These are phyloP conservation scores for Acer saccharum DNA, from an alignment of 345 rosid genomes.

Conservation along the genomic window DNA sequence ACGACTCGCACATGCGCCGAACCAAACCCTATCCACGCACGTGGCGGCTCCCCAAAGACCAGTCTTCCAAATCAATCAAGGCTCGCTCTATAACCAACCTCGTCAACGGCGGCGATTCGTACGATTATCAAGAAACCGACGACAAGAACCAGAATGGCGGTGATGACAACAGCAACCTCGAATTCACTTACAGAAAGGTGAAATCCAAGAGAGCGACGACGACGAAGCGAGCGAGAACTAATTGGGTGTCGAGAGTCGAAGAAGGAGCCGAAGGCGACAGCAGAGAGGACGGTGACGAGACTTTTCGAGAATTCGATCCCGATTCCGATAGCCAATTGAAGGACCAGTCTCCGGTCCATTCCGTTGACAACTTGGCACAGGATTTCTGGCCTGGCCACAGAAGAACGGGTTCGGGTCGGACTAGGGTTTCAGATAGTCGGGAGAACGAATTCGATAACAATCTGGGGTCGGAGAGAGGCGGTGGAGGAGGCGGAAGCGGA, in stretches of 20 bases:
- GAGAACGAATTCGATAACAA: slow-evolving; percentile 33
- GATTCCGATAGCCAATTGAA: slow-evolving; percentile 53
- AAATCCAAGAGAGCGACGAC: slow-evolving; percentile 43
- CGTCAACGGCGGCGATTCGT: slow-evolving; percentile 46
- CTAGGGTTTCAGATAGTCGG: slow-evolving; percentile 41
- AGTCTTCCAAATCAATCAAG: slow-evolving; percentile 44
- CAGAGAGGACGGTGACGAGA: slow-evolving; percentile 42
- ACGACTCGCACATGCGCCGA: slow-evolving; percentile 51
- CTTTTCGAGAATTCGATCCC: slow-evolving; percentile 45
- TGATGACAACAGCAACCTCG: slow-evolving; percentile 22
- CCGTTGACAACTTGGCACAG: slow-evolving; percentile 39
- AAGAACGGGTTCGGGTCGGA: slow-evolving; percentile 29
- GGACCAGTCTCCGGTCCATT: slow-evolving; percentile 49
- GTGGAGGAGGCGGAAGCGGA: slow-evolving; percentile 9
- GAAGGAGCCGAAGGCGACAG: slow-evolving; percentile 36
- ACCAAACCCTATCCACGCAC: slow-evolving; percentile 29
- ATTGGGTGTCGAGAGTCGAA: slow-evolving; percentile 48
- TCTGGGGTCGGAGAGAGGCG: neutral
- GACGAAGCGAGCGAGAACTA: slow-evolving; percentile 50
- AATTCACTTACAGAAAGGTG: slow-evolving; percentile 35
- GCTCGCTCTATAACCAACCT: slow-evolving; percentile 64
- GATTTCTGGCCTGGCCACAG: slow-evolving; percentile 44
- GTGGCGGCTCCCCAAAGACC: slow-evolving; percentile 45
- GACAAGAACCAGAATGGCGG: slow-evolving; percentile 27
- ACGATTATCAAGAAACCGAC: slow-evolving; percentile 34